Base-by-base conservation (phyloP, 768 basidiomycete genomes). In the Lanmaoa pseudosensibilis region DNA sequence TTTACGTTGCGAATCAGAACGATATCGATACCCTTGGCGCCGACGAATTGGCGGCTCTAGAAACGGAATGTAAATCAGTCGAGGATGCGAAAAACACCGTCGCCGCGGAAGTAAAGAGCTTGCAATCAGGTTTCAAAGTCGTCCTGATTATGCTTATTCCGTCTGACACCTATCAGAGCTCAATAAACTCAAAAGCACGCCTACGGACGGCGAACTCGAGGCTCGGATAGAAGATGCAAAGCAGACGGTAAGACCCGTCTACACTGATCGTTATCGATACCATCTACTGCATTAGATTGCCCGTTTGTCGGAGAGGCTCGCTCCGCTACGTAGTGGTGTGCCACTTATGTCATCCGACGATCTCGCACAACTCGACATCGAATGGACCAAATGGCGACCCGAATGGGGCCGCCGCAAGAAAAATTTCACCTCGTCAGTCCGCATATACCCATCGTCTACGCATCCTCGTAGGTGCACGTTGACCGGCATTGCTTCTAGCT, bases 1-100 rank as follows among this genome's bases (percentile, higher is more conserved):
- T 95, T 69, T 97, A 92, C 65, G 92, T 94, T 13, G 84, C 84
- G 36, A 94, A 94, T 59, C 89, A 96, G 73, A 80, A 80, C 18
- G 84, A 83, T 27, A 78, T 92, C 50, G 82, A 86, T 30, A 78
- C 83, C 23, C 77, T 92, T 52, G 81, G 86, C 6, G 70, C 81
- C 0, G 83, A 84, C 46, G 81, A 85, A 53, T 74, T 92, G 27
- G 73, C 81, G 13, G 72, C 73, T 2, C 78, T 94, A 11, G 84
- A 90, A 60, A 68, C 69, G 1, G 86, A 91, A 61, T 75, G 80
- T 54, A 81, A 82, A 54, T 60, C 70, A 4, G 67, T 83, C 13
- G 81, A 84, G 45, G 89, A 88, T 57, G 78, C 78, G 38, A 86
- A 87, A 64, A 86, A 83, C 62, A 38, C 61, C 0, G 65, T 85